Base-by-base conservation (phyloP, 2,329 filamentous ascomycete genomes). In the Cadophora sp. region DNA sequence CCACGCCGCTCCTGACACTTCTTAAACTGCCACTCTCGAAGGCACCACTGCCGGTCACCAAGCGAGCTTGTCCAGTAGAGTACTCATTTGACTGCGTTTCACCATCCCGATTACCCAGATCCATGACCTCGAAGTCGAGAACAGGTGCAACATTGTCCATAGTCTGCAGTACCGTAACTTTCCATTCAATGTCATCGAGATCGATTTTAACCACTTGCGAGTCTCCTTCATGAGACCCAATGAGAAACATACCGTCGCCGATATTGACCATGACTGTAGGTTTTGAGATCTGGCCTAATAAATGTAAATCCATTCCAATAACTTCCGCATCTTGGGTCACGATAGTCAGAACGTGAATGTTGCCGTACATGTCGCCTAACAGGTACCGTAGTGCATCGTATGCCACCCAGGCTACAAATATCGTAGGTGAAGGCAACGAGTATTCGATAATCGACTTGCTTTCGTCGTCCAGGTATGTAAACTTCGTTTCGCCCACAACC, bases 101-200 rank as follows among this genome's bases (percentile, higher is more conserved):
- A 24, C 90, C 90, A 67, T 92, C 90, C 65, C 93, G 85, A 73
- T 93, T 94, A 0, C 94, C 95, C 84, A 98, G 91, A 75, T 98
- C 96, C 93, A 98, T 97, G 18, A 99, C 88, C 0, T 92, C 90
- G 73, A 99, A 97, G 77, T 99, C 96, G 47, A 98, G 81, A 50
- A 99, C 92, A 0, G 96, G 96, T 0, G 92, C 94, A 73, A 98
- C 93, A 75, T 97, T 99, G 3, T 87, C 82, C 65, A 96, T 84
- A 0, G 88, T 91, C 76, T 97, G 93, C 11, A 96, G 78, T 4
- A 94, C 78, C 58, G 78, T 6, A 93, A 79, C 58, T 89, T 83
- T 67, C 94, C 70, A n/a, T 27, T 73, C 66, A 0, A 67, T 63
- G 0, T 77, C 71, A 22, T 81, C 85, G 39, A 90, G 83, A 53